Base-by-base conservation (phyloP, 129 eudicot species). In the Arctium lappa region DNA sequence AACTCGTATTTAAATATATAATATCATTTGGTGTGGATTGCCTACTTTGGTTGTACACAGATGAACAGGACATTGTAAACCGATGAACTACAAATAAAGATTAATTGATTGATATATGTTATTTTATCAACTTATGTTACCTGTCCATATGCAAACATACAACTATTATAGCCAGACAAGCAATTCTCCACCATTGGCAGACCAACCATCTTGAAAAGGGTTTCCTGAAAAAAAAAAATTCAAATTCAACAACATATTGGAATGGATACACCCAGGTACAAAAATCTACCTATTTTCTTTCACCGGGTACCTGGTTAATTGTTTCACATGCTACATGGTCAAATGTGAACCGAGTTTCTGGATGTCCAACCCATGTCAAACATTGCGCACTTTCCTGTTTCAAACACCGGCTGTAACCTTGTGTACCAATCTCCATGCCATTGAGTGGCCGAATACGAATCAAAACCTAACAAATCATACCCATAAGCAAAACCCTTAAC, bases 101-200 rank as follows among this genome's bases (percentile, higher is more conserved):
- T 34, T 37, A 34, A 80, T 18, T 33, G 18, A 79, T 29, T 30
- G n/a, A 79, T 11, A 68, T 5, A 22, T 68, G 22, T 13, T 40
- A 38, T 29, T 15, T 8, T 60, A 38, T 6, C 1, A 65, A 27
- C 74, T 44, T 18, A 84, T 73, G n/a, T 81, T 89, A 94, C 98
- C 94, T 95, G 98, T 44, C 98, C 98, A 32, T 95, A 95, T 3
- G 98, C 97, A 87, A 95, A 95, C 94, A 95, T 91, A 69, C 94
- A 95, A 77, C 97, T 95, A 78, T 95, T 95, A 77, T 95, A 95
- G 42, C 98, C 98, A 27, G 97, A 92, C 86, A 95, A 86, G 80
- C 98, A 95, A 82, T 95, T 95, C 89, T 95, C 98, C 84, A 92
- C 97, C 97, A 95, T 95, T 44, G 97, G 98, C 85, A 88, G 82